Evolutionary conservation across 2,329 filamentous ascomycete genomes (phyloP), one percentile per base, ranked within the genome.

Genomic region (Alternaria novae-zelandiae): DNA sequence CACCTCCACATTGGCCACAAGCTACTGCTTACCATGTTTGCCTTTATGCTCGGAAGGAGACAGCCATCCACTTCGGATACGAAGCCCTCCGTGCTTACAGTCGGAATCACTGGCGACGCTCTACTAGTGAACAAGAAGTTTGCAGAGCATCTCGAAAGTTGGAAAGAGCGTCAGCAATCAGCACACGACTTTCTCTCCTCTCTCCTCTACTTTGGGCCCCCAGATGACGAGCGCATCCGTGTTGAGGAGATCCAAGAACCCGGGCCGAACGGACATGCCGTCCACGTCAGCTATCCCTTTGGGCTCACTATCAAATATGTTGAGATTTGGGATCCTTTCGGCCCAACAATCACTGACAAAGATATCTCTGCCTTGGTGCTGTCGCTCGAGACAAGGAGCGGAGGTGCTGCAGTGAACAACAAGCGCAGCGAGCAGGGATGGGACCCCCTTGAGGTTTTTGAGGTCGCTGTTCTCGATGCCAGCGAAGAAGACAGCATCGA

Each of bases 1-100:
- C 94, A 98, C 80, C 86, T 99, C 21, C 96, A 99, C 77, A 90
- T 92, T 5, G 96, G 96, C 6, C 96, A 99, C 83, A 99, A 98
- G 81, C 85, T 98, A n/a, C 87, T 99, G 20, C 87, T 99, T 20
- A 94, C 94, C n/a, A 94, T 94, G 65, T 92, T 91, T 0, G 88
- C 90, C 0, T 87, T 97, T 59, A 86, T 93, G 15, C 85, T 91
- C 60, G 87, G 88, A 36, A 71, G 72, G 26, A 66, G 67, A 50
- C 51, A 63, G 25, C 21, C 57, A 21, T 61, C 69, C 13, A 54
- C 47, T 12, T 57, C 60, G 15, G 67, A 70, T 46, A 64, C 73
- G 9, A 47, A 53, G 9, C 71, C 78, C 21, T 87, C 87, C 64
- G 85, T 85, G 11, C 86, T 96, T 65, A 91, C 94, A 17, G 86